These are phyloP conservation scores for Acer yangbiense DNA, from an alignment of 345 rosid genomes.

Conservation along the genomic window DNA sequence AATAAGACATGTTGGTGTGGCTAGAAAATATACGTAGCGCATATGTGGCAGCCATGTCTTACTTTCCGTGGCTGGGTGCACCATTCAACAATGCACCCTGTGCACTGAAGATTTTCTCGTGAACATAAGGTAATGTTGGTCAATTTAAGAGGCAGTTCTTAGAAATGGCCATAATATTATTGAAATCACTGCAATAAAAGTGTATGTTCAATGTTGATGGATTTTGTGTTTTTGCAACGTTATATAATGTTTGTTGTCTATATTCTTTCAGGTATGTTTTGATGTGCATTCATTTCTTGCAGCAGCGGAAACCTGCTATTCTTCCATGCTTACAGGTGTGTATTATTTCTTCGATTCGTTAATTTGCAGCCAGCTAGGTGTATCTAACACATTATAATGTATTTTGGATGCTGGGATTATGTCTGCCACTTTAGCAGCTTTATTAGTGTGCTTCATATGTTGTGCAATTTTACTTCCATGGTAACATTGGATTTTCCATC, in stretches of 20 bases:
- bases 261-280: conserved; percentile 74
- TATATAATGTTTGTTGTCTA: neutral
- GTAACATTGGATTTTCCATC: neutral
- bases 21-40: too few relatives aligned
- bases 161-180: neutral
- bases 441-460: neutral
- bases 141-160: neutral
- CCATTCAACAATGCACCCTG: too few relatives aligned
- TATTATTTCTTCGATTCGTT: conserved; percentile 12
- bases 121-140: conserved; percentile 2
- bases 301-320: conserved; percentile 84
- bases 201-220: neutral
- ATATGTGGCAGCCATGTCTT: too few relatives aligned
- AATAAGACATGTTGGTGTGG: too few relatives aligned
- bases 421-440: neutral
- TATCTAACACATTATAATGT: neutral
- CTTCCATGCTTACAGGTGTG: conserved; percentile 96
- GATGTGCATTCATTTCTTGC: conserved; percentile 97
- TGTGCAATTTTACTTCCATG: neutral
- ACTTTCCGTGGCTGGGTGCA: too few relatives aligned
- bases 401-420: neutral
- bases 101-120: too few relatives aligned
- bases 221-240: neutral
- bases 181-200: neutral
- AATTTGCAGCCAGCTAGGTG: neutral